Base-by-base conservation (phyloP, 1,139 yeast genomes). In the Pichia sorboxylosa region DNA sequence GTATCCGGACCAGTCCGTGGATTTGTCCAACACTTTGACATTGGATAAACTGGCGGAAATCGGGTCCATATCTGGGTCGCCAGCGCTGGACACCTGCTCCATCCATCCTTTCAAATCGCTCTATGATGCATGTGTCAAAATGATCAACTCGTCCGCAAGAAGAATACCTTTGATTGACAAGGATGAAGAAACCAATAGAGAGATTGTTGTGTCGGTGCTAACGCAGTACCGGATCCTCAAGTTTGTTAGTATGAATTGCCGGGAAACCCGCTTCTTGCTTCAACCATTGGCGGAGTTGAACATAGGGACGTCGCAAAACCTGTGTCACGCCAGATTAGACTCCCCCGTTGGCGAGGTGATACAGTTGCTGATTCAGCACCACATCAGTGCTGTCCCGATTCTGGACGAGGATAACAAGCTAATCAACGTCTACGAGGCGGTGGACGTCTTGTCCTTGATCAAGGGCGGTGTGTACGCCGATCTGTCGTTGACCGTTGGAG, bases 321-420 rank as follows among this genome's bases (percentile, higher is more conserved):
- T 90, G 17, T 73, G 82, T 17, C 81, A 92, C 4, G 93, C 94
- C 39, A 73, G 81, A 9, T 78, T 92, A 92, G 73, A 70, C 40
- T 84, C 96, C 0, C 96, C 97, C 1, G 96, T 92, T 16, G 79
- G 85, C 42, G 96, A 90, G 42, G 96, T 87, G 23, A 92, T 90
- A 39, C 90, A 84, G 48, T 58, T 80, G 42, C 64, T 92, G 45
- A 75, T 92, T 6, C 72, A 75, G 37, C 73, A 78, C 33, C 75
- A 85, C 17, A 92, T 92, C 14, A 78, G 94, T 3, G 83, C 96
- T 2, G 79, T 92, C 24, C 99, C 99, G 5, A 87, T 92, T 40
- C 76, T 90, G 19, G 96, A 90, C 51, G 63, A 61, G 15, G 50
- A 50, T 18, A 76, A 81, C 32, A 73, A 72, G 48, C 64, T 90